Percentiles rank a stretch among this genome's conserved stretches.
Evolutionary conservation across 2,329 filamentous ascomycete species (phyloP).

Genomic region (Alternaria viburni): DNA sequence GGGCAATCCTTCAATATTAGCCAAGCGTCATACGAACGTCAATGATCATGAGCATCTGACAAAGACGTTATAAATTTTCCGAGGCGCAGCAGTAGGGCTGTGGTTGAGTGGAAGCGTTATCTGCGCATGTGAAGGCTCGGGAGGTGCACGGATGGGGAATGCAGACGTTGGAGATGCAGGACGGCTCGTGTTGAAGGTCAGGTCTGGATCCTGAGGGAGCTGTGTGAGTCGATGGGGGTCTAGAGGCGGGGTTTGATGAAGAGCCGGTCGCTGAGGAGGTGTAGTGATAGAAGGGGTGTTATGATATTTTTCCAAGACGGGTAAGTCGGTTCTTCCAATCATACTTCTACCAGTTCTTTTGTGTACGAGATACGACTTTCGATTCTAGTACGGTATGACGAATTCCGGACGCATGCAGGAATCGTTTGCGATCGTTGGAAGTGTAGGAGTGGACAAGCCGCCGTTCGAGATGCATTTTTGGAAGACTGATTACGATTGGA

Average conservation of each 20-base stretch:
- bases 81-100: neutral
- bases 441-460: neutral
- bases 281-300: neutral
- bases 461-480: neutral
- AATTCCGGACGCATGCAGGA: neutral
- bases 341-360: neutral
- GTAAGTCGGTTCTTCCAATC: neutral
- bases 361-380: neutral
- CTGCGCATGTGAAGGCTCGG: neutral
- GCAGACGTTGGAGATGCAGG: neutral
- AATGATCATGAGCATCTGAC: constrained; percentile 7
- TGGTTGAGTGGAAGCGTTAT: neutral
- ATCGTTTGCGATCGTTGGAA: neutral
- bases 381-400: neutral
- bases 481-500: neutral
- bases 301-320: neutral
- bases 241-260: neutral
- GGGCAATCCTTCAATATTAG: neutral
- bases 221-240: neutral
- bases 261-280: neutral
- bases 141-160: neutral
- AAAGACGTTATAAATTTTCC: constrained; percentile 25
- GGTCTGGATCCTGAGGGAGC: neutral
- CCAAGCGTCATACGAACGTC: neutral
- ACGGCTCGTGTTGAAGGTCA: neutral